Percentiles rank a stretch among this genome's conserved stretches.
These are phyloP conservation scores for Ogataea paradorogensis DNA, from an alignment of 805 yeast genomes.

Conservation along the genomic window DNA sequence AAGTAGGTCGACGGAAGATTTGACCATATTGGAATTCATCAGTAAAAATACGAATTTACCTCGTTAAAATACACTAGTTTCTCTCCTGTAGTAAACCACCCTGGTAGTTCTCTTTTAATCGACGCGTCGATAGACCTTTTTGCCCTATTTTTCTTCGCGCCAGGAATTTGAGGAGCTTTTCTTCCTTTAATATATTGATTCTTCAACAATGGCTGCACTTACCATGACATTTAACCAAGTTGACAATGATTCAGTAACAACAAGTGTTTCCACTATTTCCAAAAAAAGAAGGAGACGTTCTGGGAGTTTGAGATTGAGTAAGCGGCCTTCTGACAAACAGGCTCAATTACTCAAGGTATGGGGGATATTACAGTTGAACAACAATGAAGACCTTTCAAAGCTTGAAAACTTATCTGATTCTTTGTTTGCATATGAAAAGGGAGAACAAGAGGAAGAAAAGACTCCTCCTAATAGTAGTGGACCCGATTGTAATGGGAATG, in stretches of 20 bases:
- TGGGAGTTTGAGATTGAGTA: constrained; percentile 18
- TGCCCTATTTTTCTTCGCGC: constrained; percentile 11
- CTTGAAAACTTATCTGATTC: not conserved
- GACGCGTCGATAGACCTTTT: constrained; percentile 8
- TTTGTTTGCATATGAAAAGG: constrained; percentile 8
- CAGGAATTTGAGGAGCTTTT: constrained; percentile 7
- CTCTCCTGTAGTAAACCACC: not conserved
- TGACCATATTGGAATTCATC: no score
- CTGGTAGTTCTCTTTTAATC: not conserved
- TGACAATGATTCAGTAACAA: constrained; percentile 14
- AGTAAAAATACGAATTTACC: no score
- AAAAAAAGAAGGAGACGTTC: constrained; percentile 15
- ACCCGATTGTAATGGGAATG: constrained; percentile 4
- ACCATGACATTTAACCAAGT: constrained; percentile 1
- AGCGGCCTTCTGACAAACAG: constrained; percentile 3
- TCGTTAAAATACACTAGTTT: no score
- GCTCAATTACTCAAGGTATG: constrained; percentile 13
- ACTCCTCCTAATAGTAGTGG: not conserved
- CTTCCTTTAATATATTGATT: not conserved
- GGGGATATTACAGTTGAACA: constrained; percentile 12
- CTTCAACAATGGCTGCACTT: constrained; percentile 1
- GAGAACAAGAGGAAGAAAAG: not conserved
- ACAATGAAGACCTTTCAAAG: constrained; percentile 1
- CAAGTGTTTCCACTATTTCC: constrained; percentile 16
- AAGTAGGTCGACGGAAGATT: no score